Evolutionary conservation across 208 protist species (phyloP), one percentile per base, ranked within the genome.

Genomic region (Leishmania martiniquensis): DNA sequence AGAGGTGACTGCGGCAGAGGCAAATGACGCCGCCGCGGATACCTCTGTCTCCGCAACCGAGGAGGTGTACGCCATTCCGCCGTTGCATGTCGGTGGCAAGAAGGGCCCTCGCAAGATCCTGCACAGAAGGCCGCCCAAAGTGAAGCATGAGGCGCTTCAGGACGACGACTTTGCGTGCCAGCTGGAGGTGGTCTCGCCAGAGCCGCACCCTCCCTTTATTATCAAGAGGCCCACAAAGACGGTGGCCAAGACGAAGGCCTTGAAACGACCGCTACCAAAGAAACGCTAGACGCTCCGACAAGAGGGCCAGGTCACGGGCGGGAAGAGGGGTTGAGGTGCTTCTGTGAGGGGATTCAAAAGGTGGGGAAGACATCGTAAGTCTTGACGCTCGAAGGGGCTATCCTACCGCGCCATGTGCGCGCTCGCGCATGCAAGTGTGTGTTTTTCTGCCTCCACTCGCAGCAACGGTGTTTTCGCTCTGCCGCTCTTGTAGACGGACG

Each of bases 131-230:
- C 37, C 37, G 51, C 34, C n/a, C 15, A 34, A 51, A 29, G 52
- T 13, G 32, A 44, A 78, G 47, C 72, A 55, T 47, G 78, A 78
- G 73, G 70, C 71, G 3, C 49, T 83, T 15, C 67, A 29, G 67
- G 78, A 83, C 37, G 72, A 62, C 45, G 78, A 83, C 44, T 83
- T 83, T 20, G 78, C 73, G 12, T 78, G 65, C 51, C 72, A 70
- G 44, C 67, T 83, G 55, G 66, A 70, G 52, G 78, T 65, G 42
- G 49, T 62, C 72, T 78, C 65, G 29, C 78, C 66, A 0, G 78
- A 78, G 65, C 73, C 34, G 34, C 78, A n/a, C 37, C 54, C 17
- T 1, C 45, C 73, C n/a, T 66, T 78, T 10, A 29, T 42, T 17
- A 44, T 78, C n/a, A 34, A 71, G 32, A 74, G 77, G 72, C 69